Evolutionary conservation across 202 grass and related monocot genomes (phyloP), one percentile per base, ranked within the genome.

Genomic region (Cymbopogon flexuosus): DNA sequence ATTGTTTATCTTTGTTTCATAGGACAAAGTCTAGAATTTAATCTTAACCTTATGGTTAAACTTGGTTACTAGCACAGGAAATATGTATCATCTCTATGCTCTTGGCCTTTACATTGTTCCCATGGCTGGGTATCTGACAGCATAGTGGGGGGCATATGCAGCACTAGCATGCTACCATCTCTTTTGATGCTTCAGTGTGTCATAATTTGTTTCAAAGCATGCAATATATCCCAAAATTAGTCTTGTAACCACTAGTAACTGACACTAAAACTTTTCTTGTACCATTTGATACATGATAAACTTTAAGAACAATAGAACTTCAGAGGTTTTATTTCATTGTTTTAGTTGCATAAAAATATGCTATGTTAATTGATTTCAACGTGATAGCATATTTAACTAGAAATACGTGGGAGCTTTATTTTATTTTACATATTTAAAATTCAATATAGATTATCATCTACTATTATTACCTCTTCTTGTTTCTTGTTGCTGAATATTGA

Each of bases 401-500:
- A 21, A 74, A 33, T 79, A 68, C n/a, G n/a, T 51, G 42, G 22
- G 65, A 66, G 59, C 13, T 81, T 27, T 66, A 40, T 58, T 75
- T 84, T 59, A 31, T 81, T 41, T 68, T 41, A 14, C 27, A 3
- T 61, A 13, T 89, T 45, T 67, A 47, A n/a, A 67, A 42, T 76
- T 43, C 58, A 78, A 43, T 82, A 18, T 52, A 31, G 31, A 41
- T 64, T 41, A 84, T 68, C 6, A 45, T 23, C 3, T 67, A 45
- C 14, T 59, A 24, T 58, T 46, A 71, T 81, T 70, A 46, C 65
- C 61, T 68, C 31, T 29, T 69, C 0, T 12, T 51, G 42, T 57
- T 10, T 81, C 43, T 85, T 80, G 24, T 10, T 84, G 11, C 37
- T 76, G 67, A 75, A 47, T 45, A 11, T 82, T 19, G n/a, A 29